Base-by-base conservation (phyloP, 192 early-diverging fungal genomes). In the Linnemannia schmuckeri region DNA sequence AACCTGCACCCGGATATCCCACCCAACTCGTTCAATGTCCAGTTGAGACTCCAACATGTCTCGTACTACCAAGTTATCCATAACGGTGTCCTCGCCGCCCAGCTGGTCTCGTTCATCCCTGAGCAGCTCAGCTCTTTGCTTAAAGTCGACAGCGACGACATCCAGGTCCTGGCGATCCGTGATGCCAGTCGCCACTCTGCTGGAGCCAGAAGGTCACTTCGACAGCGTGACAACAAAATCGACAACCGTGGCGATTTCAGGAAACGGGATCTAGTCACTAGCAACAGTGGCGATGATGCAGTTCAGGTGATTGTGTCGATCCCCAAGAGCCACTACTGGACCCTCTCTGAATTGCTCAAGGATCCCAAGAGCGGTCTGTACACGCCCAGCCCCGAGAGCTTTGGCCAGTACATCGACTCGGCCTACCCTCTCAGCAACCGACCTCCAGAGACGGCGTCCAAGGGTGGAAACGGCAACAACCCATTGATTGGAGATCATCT, bases 41-140 rank as follows among this genome's bases (percentile, higher is more conserved):
- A 78, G 3, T 6, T 87, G 71, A 70, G 85, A 38, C 71, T 81
- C 22, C 37, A 87, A 54, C 85, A 78, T n/a, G 85, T 87, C 27
- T 87, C 85, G 7, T 87, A 87, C 44, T 77, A 73, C 76, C 85
- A 87, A 57, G 85, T 87, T 22, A 87, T 87, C 35, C 37, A 87
- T 41, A 87, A 81, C 52, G 85, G 85, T 7, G 72, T 87, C 6
- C 70, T 87, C 18, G 85, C 85, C 4, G 85, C 85, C 30, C 85
- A 87, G 42, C 30, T 87, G 38, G 85, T 87, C 24, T 78, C 75
- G 20, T 87, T 87, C 42, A 55, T 87, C 61, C 85, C 85, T 13
- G 79, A 57, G 4, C 85, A 87, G 30, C 76, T 87, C 18, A 66
- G 69, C 3, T 13, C 41, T n/a, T 9, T 87, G 27, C 52, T 87